Evolutionary conservation across 2,329 filamentous ascomycete species (phyloP).

Genomic region (Trichoderma sp.): DNA sequence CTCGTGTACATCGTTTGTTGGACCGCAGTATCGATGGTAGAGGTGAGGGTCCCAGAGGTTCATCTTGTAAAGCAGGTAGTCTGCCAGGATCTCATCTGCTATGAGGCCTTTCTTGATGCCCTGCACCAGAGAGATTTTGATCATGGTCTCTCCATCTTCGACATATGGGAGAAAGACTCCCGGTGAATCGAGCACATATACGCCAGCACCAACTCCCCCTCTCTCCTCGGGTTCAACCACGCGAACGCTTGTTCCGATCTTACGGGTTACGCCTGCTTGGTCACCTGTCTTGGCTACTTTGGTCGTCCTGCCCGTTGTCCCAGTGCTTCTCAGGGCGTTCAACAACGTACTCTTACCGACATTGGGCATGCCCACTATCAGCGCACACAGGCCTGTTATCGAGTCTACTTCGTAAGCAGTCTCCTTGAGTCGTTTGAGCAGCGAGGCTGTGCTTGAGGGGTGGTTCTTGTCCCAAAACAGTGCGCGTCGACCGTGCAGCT

Average conservation of each 20-base stretch:
- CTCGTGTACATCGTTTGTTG: conserved; percentile 79
- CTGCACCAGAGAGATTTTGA: conserved; percentile 89
- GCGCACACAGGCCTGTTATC: conserved; percentile 76
- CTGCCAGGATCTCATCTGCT: conserved; percentile 71
- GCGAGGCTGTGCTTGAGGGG: conserved; percentile 32
- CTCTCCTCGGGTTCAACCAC: conserved; percentile 51
- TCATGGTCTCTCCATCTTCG: conserved; percentile 78
- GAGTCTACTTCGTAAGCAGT: conserved; percentile 41
- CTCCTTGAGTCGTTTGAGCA: conserved; percentile 40
- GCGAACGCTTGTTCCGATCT: conserved; percentile 78
- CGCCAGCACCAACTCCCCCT: conserved; percentile 52
- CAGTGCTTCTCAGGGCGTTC: conserved; percentile 72
- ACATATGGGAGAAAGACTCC: conserved; percentile 96
- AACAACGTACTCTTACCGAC: conserved; percentile 95
- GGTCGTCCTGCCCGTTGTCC: conserved; percentile 44
- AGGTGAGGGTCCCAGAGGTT: conserved; percentile 63
- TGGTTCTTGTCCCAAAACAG: conserved; percentile 46
- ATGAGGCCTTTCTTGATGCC: conserved; percentile 89
- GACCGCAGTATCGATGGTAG: conserved; percentile 61
- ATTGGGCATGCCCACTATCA: conserved; percentile 97
- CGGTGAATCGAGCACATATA: conserved; percentile 88
- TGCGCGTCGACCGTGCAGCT: conserved; percentile 34
- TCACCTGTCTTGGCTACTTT: conserved; percentile 81
- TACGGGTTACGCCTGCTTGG: conserved; percentile 86
- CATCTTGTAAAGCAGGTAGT: conserved; percentile 84